A percentile compares a stretch with the other conserved stretches of the same genome.
These are phyloP conservation scores for Paecilomyces variotii DNA, from an alignment of 2,329 filamentous ascomycete species.

Conservation along the genomic window DNA sequence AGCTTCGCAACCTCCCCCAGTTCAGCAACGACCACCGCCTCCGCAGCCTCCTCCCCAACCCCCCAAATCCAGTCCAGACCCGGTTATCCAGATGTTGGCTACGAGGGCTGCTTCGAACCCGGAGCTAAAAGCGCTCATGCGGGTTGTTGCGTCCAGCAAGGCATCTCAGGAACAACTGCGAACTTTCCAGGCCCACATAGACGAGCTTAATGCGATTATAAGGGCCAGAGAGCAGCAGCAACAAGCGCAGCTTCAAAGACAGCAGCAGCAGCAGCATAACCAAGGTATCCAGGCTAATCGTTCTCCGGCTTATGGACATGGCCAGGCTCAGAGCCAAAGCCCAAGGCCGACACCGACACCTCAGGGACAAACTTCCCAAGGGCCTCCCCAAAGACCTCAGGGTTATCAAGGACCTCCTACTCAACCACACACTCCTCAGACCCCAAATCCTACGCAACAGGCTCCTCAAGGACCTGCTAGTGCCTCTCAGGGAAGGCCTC, in stretches of 20 bases:
- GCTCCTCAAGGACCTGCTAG: neutral
- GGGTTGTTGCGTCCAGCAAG: constrained; percentile 42
- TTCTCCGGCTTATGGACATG: neutral
- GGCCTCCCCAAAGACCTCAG: neutral
- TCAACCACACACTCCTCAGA: neutral
- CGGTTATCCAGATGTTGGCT: constrained; percentile 47
- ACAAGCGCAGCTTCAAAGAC: constrained; percentile 20
- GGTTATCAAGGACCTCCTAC: neutral
- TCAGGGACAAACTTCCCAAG: neutral
- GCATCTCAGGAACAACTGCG: constrained; percentile 42
- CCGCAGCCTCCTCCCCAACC: constrained; percentile 23
- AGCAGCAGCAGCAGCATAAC: constrained; percentile 6
- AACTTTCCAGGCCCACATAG: constrained; percentile 44
- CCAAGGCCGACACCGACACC: neutral
- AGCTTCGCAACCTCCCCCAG: constrained; percentile 10
- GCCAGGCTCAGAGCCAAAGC: neutral
- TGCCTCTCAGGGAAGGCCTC: neutral
- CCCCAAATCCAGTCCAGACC: constrained; percentile 39
- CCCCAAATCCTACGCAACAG: neutral
- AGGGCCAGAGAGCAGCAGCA: constrained; percentile 36
- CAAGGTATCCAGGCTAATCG: constrained; percentile 4
- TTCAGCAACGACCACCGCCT: constrained; percentile 18
- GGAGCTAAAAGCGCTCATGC: constrained; percentile 43
- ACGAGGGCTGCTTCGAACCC: constrained; percentile 42
- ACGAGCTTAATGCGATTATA: constrained; percentile 44